phyloP scores from a whole-genome alignment of 306 rosid species.

The Cicer bijugum region DNA sequence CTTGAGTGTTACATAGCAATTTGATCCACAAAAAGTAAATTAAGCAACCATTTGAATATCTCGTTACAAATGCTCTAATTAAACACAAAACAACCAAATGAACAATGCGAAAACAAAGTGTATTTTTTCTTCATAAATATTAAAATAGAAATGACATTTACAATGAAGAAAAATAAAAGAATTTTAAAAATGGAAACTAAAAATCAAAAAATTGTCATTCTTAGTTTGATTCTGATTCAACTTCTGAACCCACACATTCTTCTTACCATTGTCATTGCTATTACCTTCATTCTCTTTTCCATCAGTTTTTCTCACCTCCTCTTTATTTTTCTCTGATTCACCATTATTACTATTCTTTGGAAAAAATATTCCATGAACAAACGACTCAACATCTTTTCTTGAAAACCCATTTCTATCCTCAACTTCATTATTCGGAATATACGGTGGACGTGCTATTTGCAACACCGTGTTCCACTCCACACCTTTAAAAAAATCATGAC shows the following conservation, averaged over 20 bases:
- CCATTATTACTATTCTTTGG: not conserved
- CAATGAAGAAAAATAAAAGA: not conserved
- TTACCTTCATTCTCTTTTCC: not conserved
- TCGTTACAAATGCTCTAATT: too few relatives aligned
- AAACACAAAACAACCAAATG: too few relatives aligned
- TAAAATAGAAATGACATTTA: not conserved
- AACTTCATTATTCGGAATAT: conserved; percentile 57
- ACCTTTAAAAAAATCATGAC: conserved; percentile 68
- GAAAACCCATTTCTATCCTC: conserved; percentile 46
- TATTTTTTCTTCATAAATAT: too few relatives aligned
- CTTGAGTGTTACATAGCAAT: too few relatives aligned
- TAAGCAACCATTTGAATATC: too few relatives aligned
- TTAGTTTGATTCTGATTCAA: conserved; percentile 33
- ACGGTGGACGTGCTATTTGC: conserved; percentile 68
- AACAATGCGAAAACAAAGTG: too few relatives aligned
- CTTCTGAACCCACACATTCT: conserved; percentile 48
- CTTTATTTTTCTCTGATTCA: not conserved
- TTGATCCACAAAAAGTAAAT: too few relatives aligned
- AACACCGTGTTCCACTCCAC: conserved; percentile 64
- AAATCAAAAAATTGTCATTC: conserved; percentile 48
- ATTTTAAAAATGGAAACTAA: not conserved
- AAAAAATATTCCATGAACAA: conserved; percentile 66
- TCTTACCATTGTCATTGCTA: conserved; percentile 34
- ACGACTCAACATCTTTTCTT: conserved; percentile 56
- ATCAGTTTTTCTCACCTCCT: not conserved